A percentile compares a stretch with the other conserved stretches of the same genome.
phyloP scores from a whole-genome alignment of 1,284 basidiomycete genomes.

The Veloporphyrellus conicus region DNA sequence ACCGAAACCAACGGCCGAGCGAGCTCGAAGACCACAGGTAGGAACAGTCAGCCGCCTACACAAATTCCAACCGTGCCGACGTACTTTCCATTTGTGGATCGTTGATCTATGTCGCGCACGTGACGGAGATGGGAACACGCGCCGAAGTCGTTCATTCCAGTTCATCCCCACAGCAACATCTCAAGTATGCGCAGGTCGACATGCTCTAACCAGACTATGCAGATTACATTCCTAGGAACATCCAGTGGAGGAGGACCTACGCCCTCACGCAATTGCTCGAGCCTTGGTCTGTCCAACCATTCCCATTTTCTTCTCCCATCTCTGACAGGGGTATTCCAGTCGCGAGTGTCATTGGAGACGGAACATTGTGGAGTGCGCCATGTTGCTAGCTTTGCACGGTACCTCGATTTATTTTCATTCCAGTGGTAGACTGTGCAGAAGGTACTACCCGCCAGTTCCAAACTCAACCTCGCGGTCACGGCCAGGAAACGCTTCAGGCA shows the following conservation, averaged over 20 bases:
- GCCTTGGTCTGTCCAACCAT: slow-evolving; percentile 36
- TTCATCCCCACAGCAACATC: no score
- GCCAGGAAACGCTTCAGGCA: slow-evolving; percentile 41
- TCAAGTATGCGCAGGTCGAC: no score
- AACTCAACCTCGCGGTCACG: slow-evolving; percentile 36
- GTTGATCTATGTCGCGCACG: slow-evolving; percentile 4
- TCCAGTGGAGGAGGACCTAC: slow-evolving; percentile 71
- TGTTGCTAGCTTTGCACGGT: neutral
- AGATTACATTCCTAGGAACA: slow-evolving; percentile 67
- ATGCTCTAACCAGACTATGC: slow-evolving; percentile 5
- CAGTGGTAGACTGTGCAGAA: slow-evolving; percentile 87
- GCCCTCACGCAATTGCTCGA: slow-evolving; percentile 66
- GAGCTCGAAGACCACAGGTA: neutral
- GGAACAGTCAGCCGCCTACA: slow-evolving; percentile 18
- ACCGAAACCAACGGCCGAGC: slow-evolving; percentile 11
- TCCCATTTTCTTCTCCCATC: slow-evolving; percentile 29
- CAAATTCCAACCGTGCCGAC: slow-evolving; percentile 18
- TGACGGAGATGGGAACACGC: slow-evolving; percentile 5
- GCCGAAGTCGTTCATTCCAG: no score
- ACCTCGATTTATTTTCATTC: slow-evolving; percentile 12
- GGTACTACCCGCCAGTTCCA: slow-evolving; percentile 71
- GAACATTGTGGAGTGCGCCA: slow-evolving; percentile 60
- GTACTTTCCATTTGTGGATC: slow-evolving; percentile 21
- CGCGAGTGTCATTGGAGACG: slow-evolving; percentile 37
- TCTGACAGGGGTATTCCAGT: no score